Evolutionary conservation across 148 eudicot genomes (phyloP).

Genomic region (Rhododendron griersonianum): DNA sequence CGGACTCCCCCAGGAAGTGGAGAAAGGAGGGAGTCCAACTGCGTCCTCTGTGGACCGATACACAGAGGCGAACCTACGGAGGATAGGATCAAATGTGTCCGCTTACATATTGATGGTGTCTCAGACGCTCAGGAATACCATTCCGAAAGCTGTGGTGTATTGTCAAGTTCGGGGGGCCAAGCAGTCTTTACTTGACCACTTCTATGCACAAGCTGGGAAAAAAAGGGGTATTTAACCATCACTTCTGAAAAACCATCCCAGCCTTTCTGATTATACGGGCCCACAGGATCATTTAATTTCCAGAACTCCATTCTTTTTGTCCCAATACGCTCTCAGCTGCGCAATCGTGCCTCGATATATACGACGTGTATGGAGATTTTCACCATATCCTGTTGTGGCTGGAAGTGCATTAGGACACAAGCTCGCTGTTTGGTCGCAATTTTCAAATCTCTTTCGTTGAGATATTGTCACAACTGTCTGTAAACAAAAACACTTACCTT

Average conservation of each 20-base stretch:
- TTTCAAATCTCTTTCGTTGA: background rate
- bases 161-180: conserved; percentile 58
- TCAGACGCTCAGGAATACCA: conserved; percentile 42
- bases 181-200: conserved; percentile 40
- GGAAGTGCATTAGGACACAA: background rate
- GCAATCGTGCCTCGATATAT: background rate
- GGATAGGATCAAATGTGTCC: conserved; percentile 47
- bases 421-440: background rate
- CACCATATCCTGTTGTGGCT: background rate
- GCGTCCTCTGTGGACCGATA: conserved; percentile 35
- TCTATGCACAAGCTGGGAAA: conserved; percentile 41
- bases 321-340: background rate
- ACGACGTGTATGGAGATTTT: background rate
- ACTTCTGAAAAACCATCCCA: background rate
- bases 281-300: background rate
- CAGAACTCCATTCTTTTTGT: background rate
- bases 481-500: background rate
- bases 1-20: conserved; percentile 56
- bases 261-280: background rate
- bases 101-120: conserved; percentile 51
- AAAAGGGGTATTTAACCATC: conserved; percentile 33
- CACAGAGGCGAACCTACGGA: conserved; percentile 49
- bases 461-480: too few relatives aligned
- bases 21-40: conserved; percentile 33
- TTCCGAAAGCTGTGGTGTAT: conserved; percentile 59